Conservation (phyloP, 441 rosid species). For the Mallotus repandus region DNA sequence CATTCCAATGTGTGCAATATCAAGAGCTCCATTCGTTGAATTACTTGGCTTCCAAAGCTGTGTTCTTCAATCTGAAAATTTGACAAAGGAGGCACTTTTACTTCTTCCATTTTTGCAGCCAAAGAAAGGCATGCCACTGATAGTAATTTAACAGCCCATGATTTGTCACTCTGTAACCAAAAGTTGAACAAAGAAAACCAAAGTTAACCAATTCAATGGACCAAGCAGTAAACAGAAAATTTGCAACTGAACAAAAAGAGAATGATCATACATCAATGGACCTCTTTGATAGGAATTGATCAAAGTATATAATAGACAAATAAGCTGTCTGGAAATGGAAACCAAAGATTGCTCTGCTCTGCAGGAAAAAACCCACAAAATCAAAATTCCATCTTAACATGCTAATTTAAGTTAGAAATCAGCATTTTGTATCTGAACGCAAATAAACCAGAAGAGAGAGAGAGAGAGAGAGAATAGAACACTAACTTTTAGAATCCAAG, state of each 20-base stretch:
- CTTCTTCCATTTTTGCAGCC: conserved; percentile 70
- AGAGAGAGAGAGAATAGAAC: neutral
- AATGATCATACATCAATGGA: conserved; percentile 41
- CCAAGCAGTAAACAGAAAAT: neutral
- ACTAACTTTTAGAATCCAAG: conserved; percentile 57
- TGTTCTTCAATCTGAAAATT: conserved; percentile 33
- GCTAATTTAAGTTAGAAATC: neutral
- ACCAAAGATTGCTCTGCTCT: conserved; percentile 43
- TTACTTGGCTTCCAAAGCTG: conserved; percentile 29
- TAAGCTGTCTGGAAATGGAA: conserved; percentile 50
- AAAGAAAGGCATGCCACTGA: conserved; percentile 57
- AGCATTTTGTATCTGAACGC: neutral
- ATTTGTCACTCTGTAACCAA: conserved; percentile 36
- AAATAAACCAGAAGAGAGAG: neutral
- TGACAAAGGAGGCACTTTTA: conserved; percentile 35
- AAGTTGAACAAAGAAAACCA: neutral
- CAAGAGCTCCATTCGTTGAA: conserved; percentile 62
- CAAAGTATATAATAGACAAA: conserved; percentile 52
- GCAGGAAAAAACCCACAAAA: conserved; percentile 22
- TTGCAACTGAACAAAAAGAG: neutral
- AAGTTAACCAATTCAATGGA: neutral
- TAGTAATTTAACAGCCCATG: conserved; percentile 45
- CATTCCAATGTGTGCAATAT: conserved; percentile 51
- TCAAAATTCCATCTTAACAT: neutral
- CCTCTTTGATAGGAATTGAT: conserved; percentile 47